Conservation (phyloP, 257 asterid genomes). For the Ilex asprella region DNA sequence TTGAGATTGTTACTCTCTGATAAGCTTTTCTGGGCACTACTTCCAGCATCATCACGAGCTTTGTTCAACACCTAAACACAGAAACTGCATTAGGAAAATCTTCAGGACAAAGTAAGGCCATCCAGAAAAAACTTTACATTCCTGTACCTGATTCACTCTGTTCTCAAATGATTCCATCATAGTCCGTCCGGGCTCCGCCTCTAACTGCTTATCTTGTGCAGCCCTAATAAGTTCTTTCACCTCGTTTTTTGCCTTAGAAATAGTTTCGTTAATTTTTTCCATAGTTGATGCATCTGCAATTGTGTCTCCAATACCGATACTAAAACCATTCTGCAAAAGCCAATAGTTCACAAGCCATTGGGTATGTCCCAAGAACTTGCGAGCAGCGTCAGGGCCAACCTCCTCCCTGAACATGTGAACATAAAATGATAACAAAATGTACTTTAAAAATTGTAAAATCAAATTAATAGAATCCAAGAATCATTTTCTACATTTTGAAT, state of each 20-base stretch:
- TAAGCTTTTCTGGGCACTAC: slow-evolving; percentile 95
- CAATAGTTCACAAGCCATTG: slow-evolving; percentile 99
- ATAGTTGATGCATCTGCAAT: slow-evolving; percentile 94
- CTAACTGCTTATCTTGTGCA: slow-evolving; percentile 72
- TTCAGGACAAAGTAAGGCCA: slow-evolving; percentile 5
- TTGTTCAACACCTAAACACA: slow-evolving; percentile 78
- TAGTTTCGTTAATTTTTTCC: slow-evolving; percentile 79
- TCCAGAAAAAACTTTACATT: not conserved
- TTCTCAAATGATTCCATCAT: slow-evolving; percentile 96
- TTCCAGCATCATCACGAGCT: slow-evolving; percentile 99
- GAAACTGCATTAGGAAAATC: slow-evolving; percentile 11
- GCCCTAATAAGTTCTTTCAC: slow-evolving; percentile 79
- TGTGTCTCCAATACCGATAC: slow-evolving; percentile 98
- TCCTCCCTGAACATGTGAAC: slow-evolving; percentile 70
- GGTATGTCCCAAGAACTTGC: slow-evolving; percentile 95
- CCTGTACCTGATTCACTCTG: slow-evolving; percentile 86
- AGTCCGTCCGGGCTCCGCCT: slow-evolving; percentile 99
- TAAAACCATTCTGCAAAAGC: slow-evolving; percentile 92
- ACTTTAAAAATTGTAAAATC: no score
- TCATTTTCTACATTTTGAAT: not conserved
- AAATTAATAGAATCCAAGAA: not conserved
- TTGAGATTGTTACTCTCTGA: slow-evolving; percentile 96
- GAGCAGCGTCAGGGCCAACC: slow-evolving; percentile 99
- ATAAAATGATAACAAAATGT: slow-evolving; percentile 4
- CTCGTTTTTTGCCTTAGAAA: slow-evolving; percentile 76